These are phyloP conservation scores for Fusarium goolgardi DNA, from an alignment of 2,329 filamentous ascomycete genomes.

Conservation along the genomic window DNA sequence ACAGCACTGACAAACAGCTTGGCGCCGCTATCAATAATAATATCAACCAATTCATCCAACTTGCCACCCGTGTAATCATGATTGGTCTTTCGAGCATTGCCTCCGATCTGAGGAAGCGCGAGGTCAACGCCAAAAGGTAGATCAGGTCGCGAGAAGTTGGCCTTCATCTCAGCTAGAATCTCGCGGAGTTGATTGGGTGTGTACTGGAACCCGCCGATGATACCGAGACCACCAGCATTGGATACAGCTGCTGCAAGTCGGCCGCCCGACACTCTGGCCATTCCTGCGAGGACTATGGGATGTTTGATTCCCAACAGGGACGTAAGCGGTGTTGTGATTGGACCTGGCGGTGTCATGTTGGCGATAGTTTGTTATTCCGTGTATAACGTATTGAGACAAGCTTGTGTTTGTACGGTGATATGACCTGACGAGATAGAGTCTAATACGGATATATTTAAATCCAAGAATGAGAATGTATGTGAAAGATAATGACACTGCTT, in stretches of 20 bases:
- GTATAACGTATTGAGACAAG: neutral
- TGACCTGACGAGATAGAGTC: neutral
- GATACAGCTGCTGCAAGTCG: constrained; percentile 86
- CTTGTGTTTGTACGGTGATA: neutral
- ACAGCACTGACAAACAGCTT: constrained; percentile 88
- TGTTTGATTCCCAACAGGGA: constrained; percentile 84
- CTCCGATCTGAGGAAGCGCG: constrained; percentile 89
- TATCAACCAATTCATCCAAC: constrained; percentile 87
- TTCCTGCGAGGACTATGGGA: constrained; percentile 91
- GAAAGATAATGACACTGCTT: neutral
- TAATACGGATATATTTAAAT: neutral
- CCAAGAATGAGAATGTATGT: neutral
- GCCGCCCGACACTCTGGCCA: constrained; percentile 86
- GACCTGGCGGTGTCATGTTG: constrained; percentile 58
- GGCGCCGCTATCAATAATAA: constrained; percentile 86
- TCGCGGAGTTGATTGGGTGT: constrained; percentile 78
- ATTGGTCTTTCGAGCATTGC: constrained; percentile 86
- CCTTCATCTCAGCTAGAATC: constrained; percentile 89
- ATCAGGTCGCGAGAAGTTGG: constrained; percentile 70
- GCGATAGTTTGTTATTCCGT: neutral
- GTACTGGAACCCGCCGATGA: constrained; percentile 78
- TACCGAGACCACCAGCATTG: constrained; percentile 86
- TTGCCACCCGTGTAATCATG: constrained; percentile 95
- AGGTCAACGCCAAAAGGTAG: constrained; percentile 93
- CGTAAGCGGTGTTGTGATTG: constrained; percentile 82